Percentiles rank a stretch among this genome's conserved stretches.
These are phyloP conservation scores for Draba incana DNA, from an alignment of 345 rosid genomes.

Conservation along the genomic window DNA sequence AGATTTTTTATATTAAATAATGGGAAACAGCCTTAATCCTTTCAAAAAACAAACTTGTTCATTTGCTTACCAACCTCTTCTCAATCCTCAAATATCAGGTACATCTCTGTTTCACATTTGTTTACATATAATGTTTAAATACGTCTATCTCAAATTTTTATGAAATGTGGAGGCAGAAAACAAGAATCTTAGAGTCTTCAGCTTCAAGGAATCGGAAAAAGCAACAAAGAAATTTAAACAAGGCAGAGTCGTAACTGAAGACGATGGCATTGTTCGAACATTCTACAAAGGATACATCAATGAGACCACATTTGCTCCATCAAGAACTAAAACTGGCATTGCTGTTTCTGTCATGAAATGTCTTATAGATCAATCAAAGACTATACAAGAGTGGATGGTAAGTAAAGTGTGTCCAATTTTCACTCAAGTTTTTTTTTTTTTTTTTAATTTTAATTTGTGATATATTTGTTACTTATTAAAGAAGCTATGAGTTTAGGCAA, in stretches of 20 bases:
- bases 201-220: slow-evolving; percentile 20
- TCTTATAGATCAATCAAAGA: background rate
- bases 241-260: background rate
- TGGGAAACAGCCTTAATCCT: slow-evolving; percentile 15
- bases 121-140: background rate
- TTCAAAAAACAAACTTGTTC: background rate
- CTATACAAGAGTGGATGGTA: slow-evolving; percentile 16
- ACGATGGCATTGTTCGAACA: background rate
- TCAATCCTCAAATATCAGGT: background rate
- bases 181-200: slow-evolving; percentile 25
- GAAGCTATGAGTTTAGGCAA: slow-evolving; percentile 12
- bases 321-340: slow-evolving; percentile 8
- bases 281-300: slow-evolving; percentile 22
- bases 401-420: background rate
- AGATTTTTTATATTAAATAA: background rate
- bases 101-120: background rate
- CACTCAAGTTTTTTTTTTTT: background rate
- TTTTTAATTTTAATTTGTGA: background rate
- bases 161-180: slow-evolving; percentile 11
- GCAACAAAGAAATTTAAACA: slow-evolving; percentile 4
- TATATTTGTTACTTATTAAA: background rate
- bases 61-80: slow-evolving; percentile 8
- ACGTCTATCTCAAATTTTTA: background rate
- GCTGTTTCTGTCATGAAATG: slow-evolving; percentile 27
- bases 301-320: slow-evolving; percentile 15